Evolutionary conservation across 2,329 filamentous ascomycete genomes (phyloP), one percentile per base, ranked within the genome.

Genomic region (Drechslerella stenobrocha): DNA sequence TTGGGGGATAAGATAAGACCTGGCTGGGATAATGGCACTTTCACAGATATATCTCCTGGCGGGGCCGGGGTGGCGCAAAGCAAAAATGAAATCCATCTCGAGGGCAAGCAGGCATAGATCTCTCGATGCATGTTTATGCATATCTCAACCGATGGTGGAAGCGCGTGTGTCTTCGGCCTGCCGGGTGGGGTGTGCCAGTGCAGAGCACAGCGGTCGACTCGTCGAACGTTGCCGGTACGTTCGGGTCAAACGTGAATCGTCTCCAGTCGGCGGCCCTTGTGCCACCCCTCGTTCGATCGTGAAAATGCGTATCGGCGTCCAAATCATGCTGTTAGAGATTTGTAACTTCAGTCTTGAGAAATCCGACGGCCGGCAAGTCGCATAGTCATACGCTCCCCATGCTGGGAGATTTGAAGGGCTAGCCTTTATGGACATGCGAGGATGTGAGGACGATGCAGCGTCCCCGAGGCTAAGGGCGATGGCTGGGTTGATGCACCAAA

Each of bases 101-200:
- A 20, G 37, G 13, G 32, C 50, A n/a, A 26, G 50, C 50, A 28
- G 24, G 23, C 20, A 26, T 4, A 23, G 22, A 48, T 20, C 3
- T 13, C 7, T 3, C 13, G 18, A 30, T 51, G 11, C 23, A 35
- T 32, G 18, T 30, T 15, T 18, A 24, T 35, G 47, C 22, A 24
- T 22, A 52, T 52, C 13, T 34, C 32, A 32, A 23, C 32, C n/a
- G 30, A 23, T 13, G 47, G 20, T 52, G 18, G 48, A 52, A 60
- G 47, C 28, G 37, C 37, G 37, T 42, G 37, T 13, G 23, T 46
- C 40, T 23, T 53, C 22, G 57, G 57, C 34, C 47, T 53, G 48
- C 57, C 48, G 57, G 48, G 42, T 53, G 40, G 50, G 40, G 48
- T 23, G 45, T 47, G 23, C 35, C 35, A 26, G 46, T 44, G n/a